Evolutionary conservation across 306 rosid species (phyloP).

Genomic region (Pachyrhizus erosus): DNA sequence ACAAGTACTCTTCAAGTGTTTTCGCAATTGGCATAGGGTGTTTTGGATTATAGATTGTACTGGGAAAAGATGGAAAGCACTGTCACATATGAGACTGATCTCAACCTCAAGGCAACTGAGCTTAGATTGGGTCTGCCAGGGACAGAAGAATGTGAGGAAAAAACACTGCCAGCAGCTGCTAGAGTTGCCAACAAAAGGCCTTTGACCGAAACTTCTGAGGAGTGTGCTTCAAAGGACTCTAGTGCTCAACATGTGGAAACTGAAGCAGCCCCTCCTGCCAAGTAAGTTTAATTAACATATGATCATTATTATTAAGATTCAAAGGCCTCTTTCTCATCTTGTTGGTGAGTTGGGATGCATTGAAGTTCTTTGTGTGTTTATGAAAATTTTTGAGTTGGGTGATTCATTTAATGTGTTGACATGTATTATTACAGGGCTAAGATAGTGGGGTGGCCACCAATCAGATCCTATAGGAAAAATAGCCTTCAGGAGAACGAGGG

Average conservation of each 20-base stretch:
- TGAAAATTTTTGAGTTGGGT: constrained; percentile 18
- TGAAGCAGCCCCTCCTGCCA: constrained; percentile 65
- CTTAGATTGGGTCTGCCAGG: constrained; percentile 87
- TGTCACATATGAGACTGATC: constrained; percentile 59
- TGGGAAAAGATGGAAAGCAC: constrained; percentile 55
- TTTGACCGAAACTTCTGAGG: constrained; percentile 48
- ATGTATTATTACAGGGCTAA: constrained; percentile 64
- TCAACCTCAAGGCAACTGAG: constrained; percentile 86
- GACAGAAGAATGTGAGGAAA: constrained; percentile 49
- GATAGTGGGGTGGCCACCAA: constrained; percentile 96
- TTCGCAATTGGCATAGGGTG: neutral
- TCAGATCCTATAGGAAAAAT: constrained; percentile 78
- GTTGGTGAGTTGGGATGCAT: neutral
- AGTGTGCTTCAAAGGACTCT: constrained; percentile 48
- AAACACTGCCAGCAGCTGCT: neutral
- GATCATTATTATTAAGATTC: neutral
- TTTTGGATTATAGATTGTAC: neutral
- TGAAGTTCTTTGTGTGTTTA: neutral
- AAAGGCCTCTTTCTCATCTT: neutral
- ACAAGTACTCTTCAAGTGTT: neutral
- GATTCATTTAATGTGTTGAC: constrained; percentile 1
- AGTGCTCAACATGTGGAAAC: constrained; percentile 23
- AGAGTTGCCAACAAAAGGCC: constrained; percentile 61
- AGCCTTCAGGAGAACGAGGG: constrained; percentile 67
- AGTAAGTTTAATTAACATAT: constrained; percentile 54